phyloP scores from a whole-genome alignment of 2,329 filamentous ascomycete genomes.

The Pseudocercospora eumusae region DNA sequence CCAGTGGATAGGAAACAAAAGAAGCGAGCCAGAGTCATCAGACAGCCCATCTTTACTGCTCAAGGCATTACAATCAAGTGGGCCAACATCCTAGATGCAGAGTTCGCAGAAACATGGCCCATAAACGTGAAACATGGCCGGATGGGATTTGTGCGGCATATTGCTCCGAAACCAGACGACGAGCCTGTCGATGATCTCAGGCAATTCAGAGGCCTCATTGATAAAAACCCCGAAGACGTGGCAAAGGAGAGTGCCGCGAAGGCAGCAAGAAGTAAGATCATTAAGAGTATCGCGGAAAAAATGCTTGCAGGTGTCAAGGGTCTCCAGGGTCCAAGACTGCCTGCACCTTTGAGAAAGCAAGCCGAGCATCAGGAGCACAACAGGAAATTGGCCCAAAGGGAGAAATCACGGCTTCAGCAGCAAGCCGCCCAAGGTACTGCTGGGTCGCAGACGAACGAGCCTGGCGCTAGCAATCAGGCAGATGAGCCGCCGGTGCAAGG shows the following conservation, averaged over 20 bases:
- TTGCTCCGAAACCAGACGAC: slow-evolving; percentile 13
- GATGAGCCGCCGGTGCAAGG: neutral
- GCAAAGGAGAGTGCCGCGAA: neutral
- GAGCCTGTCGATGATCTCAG: slow-evolving; percentile 8
- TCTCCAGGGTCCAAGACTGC: neutral
- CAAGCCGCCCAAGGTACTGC: neutral
- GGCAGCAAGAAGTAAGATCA: neutral
- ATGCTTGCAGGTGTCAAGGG: neutral
- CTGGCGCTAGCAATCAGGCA: neutral
- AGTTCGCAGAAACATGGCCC: slow-evolving; percentile 42
- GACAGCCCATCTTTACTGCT: slow-evolving; percentile 28
- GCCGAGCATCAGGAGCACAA: neutral
- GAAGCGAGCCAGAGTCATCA: slow-evolving; percentile 13
- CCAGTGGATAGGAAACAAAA: neutral
- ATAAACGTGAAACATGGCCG: slow-evolving; percentile 35
- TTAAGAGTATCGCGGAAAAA: neutral
- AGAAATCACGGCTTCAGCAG: neutral
- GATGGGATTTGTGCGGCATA: slow-evolving; percentile 36
- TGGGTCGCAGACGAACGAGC: neutral
- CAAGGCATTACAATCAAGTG: slow-evolving; percentile 40
- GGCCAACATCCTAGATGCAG: slow-evolving; percentile 43
- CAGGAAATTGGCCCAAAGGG: neutral
- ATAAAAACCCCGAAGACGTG: neutral
- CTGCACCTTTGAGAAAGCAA: neutral
- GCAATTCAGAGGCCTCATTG: slow-evolving; percentile 5